Evolutionary conservation across 371 early-diverging fungal species (phyloP).

Genomic region (Basidiobolus heterosporus): DNA sequence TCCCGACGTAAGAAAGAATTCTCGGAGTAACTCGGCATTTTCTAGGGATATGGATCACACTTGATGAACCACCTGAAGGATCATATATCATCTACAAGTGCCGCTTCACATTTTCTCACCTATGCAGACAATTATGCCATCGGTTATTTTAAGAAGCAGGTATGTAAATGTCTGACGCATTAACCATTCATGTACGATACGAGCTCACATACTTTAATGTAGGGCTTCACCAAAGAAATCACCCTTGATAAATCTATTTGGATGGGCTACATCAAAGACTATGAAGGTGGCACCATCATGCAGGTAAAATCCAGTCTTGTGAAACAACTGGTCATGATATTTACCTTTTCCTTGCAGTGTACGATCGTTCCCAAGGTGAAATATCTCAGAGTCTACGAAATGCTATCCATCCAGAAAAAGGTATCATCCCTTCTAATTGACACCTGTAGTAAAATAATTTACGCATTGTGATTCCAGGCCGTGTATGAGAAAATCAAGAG

Average conservation of each 20-base stretch:
- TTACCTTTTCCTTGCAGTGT: conserved; percentile 13
- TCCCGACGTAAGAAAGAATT: too few species aligned
- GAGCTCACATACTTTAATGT: too few species aligned
- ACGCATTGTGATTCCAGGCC: conserved; percentile 21
- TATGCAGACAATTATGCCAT: conserved; percentile 99
- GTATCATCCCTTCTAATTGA: conserved; percentile 8
- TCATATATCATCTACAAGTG: conserved; percentile 50
- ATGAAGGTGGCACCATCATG: conserved; percentile 99
- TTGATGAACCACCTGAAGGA: conserved; percentile 91
- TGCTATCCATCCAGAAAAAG: conserved; percentile 43
- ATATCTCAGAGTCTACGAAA: conserved; percentile 32
- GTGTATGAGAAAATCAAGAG: conserved; percentile 67
- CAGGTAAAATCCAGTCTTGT: conserved; percentile 36
- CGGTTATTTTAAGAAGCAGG: conserved; percentile 98
- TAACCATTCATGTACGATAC: too few species aligned
- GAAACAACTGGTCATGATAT: not conserved
- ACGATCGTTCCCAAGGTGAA: conserved; percentile 37
- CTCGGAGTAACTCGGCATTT: conserved; percentile 8
- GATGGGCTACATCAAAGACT: conserved; percentile 99
- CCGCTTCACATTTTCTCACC: conserved; percentile 80
- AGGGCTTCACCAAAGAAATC: conserved; percentile 95
- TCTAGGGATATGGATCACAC: conserved; percentile 75
- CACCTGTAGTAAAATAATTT: not conserved
- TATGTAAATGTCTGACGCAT: conserved; percentile 7
- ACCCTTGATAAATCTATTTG: conserved; percentile 81